A percentile compares a stretch with the other conserved stretches of the same genome.
phyloP scores from a whole-genome alignment of 2,329 filamentous ascomycete species.

The Alternaria arbusti region DNA sequence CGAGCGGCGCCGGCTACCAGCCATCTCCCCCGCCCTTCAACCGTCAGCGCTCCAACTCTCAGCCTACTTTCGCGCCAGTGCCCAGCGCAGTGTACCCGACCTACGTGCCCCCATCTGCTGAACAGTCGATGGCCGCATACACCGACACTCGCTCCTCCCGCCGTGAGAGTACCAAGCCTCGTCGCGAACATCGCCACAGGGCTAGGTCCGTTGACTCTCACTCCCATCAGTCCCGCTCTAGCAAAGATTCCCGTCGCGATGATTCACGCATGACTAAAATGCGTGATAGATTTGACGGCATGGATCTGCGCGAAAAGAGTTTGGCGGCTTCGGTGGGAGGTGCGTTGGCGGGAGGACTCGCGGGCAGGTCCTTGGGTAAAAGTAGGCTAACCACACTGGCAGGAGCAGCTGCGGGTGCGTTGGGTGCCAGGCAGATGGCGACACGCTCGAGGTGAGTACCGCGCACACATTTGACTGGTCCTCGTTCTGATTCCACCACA shows the following conservation, averaged over 20 bases:
- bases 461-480: not conserved
- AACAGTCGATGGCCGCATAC: conserved; percentile 24
- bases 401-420: conserved; percentile 46
- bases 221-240: conserved; percentile 34
- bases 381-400: conserved; percentile 46
- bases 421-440: conserved; percentile 38
- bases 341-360: conserved; percentile 48
- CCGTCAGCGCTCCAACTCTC: conserved; percentile 44
- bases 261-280: conserved; percentile 39
- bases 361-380: conserved; percentile 40
- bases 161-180: conserved; percentile 37
- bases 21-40: conserved; percentile 44
- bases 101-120: conserved; percentile 23
- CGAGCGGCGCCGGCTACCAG: conserved; percentile 23
- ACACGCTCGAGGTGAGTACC: conserved; percentile 21
- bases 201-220: conserved; percentile 47
- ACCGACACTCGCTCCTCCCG: conserved; percentile 35
- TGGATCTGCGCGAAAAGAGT: conserved; percentile 41
- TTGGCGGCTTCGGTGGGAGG: conserved; percentile 46
- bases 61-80: conserved; percentile 32
- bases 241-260: conserved; percentile 40
- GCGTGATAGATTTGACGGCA: conserved; percentile 45
- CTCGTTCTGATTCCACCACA: conserved; percentile 4
- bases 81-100: conserved; percentile 22
- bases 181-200: conserved; percentile 36